Conservation (phyloP, 2,329 filamentous ascomycete species). For the Ophidiomyces ophidiicola region DNA sequence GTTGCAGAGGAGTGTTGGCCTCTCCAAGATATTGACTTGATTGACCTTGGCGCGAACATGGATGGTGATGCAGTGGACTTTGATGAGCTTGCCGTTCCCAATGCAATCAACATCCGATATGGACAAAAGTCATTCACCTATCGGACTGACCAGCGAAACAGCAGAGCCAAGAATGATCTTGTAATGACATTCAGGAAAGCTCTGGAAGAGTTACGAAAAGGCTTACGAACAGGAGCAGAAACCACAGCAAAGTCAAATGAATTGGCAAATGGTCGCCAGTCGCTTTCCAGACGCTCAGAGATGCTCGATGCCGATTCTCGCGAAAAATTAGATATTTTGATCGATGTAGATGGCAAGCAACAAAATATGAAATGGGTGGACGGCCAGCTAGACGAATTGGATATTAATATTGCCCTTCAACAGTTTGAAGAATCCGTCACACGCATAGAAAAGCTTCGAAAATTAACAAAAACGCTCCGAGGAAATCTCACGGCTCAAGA, state of each 20-base stretch:
- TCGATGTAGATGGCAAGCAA: slow-evolving; percentile 93
- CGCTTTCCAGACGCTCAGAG: slow-evolving; percentile 60
- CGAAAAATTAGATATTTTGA: slow-evolving; percentile 60
- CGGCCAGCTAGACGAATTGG: slow-evolving; percentile 84
- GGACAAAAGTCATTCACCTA: slow-evolving; percentile 91
- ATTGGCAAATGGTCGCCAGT: slow-evolving; percentile 65
- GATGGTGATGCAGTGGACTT: slow-evolving; percentile 29
- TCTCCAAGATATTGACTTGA: slow-evolving; percentile 79
- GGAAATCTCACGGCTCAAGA: slow-evolving; percentile 80
- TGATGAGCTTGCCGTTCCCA: slow-evolving; percentile 52
- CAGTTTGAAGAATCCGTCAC: slow-evolving; percentile 73
- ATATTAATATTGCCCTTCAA: slow-evolving; percentile 90
- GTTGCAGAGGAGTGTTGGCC: slow-evolving; percentile 93
- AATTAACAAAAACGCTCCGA: slow-evolving; percentile 65
- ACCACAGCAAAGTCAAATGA: slow-evolving; percentile 74
- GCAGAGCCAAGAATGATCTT: slow-evolving; percentile 64
- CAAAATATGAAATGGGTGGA: slow-evolving; percentile 95
- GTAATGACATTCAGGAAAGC: slow-evolving; percentile 86
- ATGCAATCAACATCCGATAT: slow-evolving; percentile 82
- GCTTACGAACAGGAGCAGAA: slow-evolving; percentile 72
- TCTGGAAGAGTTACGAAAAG: slow-evolving; percentile 80
- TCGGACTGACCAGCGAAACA: slow-evolving; percentile 70
- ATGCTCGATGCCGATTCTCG: slow-evolving; percentile 68
- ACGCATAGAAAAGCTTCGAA: slow-evolving; percentile 72
- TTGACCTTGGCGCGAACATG: slow-evolving; percentile 58